Percentiles rank a stretch among this genome's conserved stretches.
Evolutionary conservation across 2,329 filamentous ascomycete genomes (phyloP).

Genomic region (Penicillium janthinellum): DNA sequence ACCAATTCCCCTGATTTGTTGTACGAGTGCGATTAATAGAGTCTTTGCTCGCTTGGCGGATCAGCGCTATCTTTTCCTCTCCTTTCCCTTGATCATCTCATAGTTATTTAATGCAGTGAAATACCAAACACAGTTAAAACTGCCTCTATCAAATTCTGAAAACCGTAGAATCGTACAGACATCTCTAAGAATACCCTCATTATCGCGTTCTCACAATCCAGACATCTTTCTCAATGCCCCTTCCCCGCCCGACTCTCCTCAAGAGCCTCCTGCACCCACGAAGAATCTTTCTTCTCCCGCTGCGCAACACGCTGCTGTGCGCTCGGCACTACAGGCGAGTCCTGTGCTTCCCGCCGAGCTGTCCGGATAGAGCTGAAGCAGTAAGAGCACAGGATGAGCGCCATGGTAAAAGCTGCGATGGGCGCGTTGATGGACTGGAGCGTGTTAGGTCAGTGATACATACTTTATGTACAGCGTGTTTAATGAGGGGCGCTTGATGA

Average conservation of each 20-base stretch:
- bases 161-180: not conserved
- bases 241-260: conserved; percentile 33
- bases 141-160: not conserved
- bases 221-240: not conserved
- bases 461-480: not conserved
- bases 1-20: not conserved
- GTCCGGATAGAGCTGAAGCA: conserved; percentile 65
- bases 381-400: conserved; percentile 61
- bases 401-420: conserved; percentile 66
- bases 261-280: conserved; percentile 38
- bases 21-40: not conserved
- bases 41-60: too few relatives aligned
- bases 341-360: conserved; percentile 66
- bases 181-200: not conserved
- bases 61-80: not conserved
- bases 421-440: conserved; percentile 58
- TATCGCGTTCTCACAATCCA: not conserved
- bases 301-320: conserved; percentile 47
- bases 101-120: not conserved
- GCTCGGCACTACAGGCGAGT: conserved; percentile 43
- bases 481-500: too few relatives aligned
- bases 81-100: too few relatives aligned
- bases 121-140: not conserved
- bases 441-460: not conserved
- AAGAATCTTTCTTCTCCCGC: conserved; percentile 40